phyloP scores from a whole-genome alignment of 2,329 filamentous ascomycete species.

The Fusarium redolens region DNA sequence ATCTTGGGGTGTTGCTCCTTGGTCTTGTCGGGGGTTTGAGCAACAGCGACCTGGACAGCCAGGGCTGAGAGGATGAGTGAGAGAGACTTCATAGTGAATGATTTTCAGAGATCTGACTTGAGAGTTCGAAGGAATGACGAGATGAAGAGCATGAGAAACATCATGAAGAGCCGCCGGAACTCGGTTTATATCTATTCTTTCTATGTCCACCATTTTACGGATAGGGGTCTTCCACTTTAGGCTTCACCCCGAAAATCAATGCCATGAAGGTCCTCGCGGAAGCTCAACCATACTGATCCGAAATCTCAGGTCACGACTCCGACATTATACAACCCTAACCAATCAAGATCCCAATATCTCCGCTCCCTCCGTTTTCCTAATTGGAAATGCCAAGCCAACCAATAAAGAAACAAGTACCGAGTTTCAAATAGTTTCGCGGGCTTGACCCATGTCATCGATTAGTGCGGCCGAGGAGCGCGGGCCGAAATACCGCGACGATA shows the following conservation, averaged over 20 bases:
- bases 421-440: constrained; percentile 7
- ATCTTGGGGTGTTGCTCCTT: constrained; percentile 63
- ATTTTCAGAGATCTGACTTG: neutral
- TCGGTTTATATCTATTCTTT: constrained; percentile 21
- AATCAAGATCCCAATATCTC: constrained; percentile 26
- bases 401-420: constrained; percentile 13
- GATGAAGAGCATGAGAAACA: neutral
- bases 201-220: neutral
- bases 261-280: neutral
- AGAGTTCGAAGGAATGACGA: neutral
- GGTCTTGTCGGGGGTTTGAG: constrained; percentile 53
- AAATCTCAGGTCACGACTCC: neutral
- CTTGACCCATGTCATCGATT: neutral
- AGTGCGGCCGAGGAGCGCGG: neutral
- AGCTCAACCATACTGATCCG: neutral
- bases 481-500: constrained; percentile 4
- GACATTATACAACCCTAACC: neutral
- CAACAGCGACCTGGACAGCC: constrained; percentile 27
- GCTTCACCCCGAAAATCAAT: neutral
- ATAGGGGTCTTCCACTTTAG: constrained; percentile 13
- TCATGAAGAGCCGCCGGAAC: neutral
- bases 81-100: constrained; percentile 18
- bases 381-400: neutral
- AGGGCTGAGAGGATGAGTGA: constrained; percentile 12
- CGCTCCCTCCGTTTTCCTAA: constrained; percentile 16